These are phyloP conservation scores for Ascochyta rabiei DNA, from an alignment of 2,329 filamentous ascomycete genomes.

Conservation along the genomic window DNA sequence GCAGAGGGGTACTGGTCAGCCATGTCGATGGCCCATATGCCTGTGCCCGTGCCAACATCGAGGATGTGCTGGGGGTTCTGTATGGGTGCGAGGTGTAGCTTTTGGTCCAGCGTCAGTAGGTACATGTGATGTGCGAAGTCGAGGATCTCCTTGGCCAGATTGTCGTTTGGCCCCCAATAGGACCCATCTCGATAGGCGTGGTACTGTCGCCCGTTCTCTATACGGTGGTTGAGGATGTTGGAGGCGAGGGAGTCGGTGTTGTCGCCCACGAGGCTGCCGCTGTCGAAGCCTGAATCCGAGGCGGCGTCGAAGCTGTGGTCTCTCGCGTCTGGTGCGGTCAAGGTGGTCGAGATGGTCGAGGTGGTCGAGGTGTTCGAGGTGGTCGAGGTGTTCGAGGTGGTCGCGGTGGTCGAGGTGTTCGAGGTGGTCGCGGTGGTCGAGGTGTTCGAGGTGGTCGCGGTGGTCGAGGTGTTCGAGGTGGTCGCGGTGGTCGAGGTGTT, in stretches of 20 bases:
- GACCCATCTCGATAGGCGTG: conserved; percentile 46
- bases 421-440: too few relatives aligned
- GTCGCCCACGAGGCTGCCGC: conserved; percentile 43
- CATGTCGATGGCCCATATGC: conserved; percentile 47
- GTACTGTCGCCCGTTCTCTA: conserved; percentile 48
- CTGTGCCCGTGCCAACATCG: conserved; percentile 46
- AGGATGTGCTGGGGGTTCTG: conserved; percentile 36
- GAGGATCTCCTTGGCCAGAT: conserved; percentile 51
- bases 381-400: too few relatives aligned
- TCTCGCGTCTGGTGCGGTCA: not conserved
- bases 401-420: too few relatives aligned
- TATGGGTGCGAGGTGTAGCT: conserved; percentile 44
- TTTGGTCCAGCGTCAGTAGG: conserved; percentile 42
- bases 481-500: too few relatives aligned
- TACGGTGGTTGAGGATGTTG: conserved; percentile 44
- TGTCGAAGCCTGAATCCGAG: conserved; percentile 47
- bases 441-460: too few relatives aligned
- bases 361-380: too few relatives aligned
- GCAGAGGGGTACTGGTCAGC: conserved; percentile 39
- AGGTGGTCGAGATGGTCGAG: too few relatives aligned
- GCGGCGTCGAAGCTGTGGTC: conserved; percentile 21
- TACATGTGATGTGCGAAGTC: conserved; percentile 53
- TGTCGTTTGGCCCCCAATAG: conserved; percentile 53
- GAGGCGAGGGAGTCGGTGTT: conserved; percentile 46
- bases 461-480: too few relatives aligned